Base-by-base conservation (phyloP, 495 filamentous ascomycete genomes). In the Penicillium steckii region DNA sequence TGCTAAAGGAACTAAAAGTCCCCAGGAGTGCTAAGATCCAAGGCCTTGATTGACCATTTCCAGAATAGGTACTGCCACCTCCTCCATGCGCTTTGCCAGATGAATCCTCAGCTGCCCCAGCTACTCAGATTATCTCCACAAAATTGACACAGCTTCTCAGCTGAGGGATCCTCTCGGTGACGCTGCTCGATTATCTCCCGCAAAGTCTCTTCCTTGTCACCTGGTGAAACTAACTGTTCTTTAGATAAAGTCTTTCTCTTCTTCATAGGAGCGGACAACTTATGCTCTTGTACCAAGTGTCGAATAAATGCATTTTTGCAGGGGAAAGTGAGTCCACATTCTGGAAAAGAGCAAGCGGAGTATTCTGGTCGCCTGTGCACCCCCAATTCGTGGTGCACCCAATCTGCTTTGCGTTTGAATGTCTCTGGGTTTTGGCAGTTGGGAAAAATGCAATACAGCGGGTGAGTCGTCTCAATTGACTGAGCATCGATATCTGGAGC, bases 391-490 rank as follows among this genome's bases (percentile, higher is more conserved):
- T 33, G 30, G 8, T 13, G 30, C 30, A 33, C 30, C 30, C 30
- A 33, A 13, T 33, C 30, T n/a, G 30, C 30, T n/a, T 33, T 33
- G 13, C 2, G 30, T 13, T 33, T 33, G 30, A 33, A 33, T 1
- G 30, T 33, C 30, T 33, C 15, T 3, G 30, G 30, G 12, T 33
- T 13, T 1, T 9, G 13, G 12, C 30, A 33, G 30, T 33, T 33
- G 13, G 6, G 9, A n/a, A 33, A 33, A 15, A 13, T 33, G 30
- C 30, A 65, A 33, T 65, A 65, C 3, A 65, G 42, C 2, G 62
- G 62, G 10, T 65, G 53, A 0, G 62, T 62, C 8, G 10, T 45
- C 13, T 62, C 53, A 32, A 65, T 62, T 13, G 12, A 12, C 15
- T n/a, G 1, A 13, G 15, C 30, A 4, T 33, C 30, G 30, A 33